Conservation (phyloP, 768 basidiomycete species). For the Leccinum pellstonianum region DNA sequence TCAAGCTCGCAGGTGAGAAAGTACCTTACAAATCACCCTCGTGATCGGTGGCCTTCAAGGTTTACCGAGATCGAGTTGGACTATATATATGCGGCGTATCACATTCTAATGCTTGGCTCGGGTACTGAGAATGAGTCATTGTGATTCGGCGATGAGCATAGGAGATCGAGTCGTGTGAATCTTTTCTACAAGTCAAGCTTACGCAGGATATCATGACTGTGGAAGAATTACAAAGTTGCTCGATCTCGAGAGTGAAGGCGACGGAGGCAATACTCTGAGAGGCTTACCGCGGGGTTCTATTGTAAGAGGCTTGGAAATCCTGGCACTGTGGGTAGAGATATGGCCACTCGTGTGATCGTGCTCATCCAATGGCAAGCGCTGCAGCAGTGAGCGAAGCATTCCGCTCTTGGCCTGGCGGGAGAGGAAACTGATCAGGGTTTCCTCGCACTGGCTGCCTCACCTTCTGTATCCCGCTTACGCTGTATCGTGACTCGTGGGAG, state of each 20-base stretch:
- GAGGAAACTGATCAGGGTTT: not conserved
- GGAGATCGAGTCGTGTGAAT: too few species aligned
- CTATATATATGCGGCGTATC: not conserved
- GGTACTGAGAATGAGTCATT: not conserved
- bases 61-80: not conserved
- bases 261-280: not conserved
- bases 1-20: not conserved
- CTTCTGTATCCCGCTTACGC: not conserved
- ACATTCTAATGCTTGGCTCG: not conserved
- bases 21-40: not conserved
- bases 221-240: constrained; percentile 1
- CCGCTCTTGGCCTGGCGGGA: constrained; percentile 1
- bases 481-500: constrained; percentile 15
- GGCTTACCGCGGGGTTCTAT: not conserved
- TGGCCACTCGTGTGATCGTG: constrained; percentile 77
- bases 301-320: constrained; percentile 47
- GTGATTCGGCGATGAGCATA: not conserved
- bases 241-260: not conserved
- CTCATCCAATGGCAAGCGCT: constrained; percentile 60
- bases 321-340: constrained; percentile 68
- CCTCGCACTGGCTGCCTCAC: not conserved
- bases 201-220: not conserved
- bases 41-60: not conserved
- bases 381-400: constrained; percentile 5
- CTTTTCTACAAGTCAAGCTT: not conserved